These are phyloP conservation scores for Gossypium schwendimanii DNA, from an alignment of 441 rosid species.

Conservation along the genomic window DNA sequence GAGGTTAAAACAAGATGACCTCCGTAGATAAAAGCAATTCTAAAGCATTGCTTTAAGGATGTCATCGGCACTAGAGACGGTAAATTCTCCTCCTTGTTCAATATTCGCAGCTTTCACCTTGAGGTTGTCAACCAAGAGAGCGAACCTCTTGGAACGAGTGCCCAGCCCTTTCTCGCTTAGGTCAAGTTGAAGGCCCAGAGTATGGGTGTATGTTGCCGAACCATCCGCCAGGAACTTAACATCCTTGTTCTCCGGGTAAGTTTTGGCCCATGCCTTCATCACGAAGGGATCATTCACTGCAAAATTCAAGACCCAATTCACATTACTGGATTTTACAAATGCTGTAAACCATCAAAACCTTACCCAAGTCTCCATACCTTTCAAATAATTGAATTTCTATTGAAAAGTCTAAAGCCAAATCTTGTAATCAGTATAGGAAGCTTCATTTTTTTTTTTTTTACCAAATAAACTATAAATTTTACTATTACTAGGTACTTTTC, in stretches of 20 bases:
- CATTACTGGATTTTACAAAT: not conserved
- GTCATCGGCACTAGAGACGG: conserved; percentile 77
- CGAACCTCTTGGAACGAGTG: conserved; percentile 71
- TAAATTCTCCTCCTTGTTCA: conserved; percentile 82
- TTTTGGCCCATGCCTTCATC: conserved; percentile 95
- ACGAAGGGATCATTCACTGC: conserved; percentile 89
- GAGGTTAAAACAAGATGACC: too few species aligned
- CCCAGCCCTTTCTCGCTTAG: conserved; percentile 80
- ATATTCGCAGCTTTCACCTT: conserved; percentile 81
- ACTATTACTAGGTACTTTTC: too few species aligned
- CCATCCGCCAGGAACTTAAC: conserved; percentile 90
- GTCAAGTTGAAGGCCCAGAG: conserved; percentile 91
- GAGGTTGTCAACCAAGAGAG: conserved; percentile 76
- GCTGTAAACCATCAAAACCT: not conserved
- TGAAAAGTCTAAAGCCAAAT: not conserved
- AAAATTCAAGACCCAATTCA: conserved; percentile 2
- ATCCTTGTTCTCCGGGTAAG: conserved; percentile 81
- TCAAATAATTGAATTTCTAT: not conserved
- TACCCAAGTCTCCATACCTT: not conserved
- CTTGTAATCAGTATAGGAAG: not conserved
- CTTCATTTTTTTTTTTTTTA: not conserved
- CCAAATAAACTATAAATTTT: too few species aligned
- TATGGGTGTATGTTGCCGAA: conserved; percentile 67
- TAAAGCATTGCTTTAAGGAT: conserved; percentile 61
- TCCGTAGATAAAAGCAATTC: not conserved